A percentile compares a stretch with the other conserved stretches of the same genome.
Conservation (phyloP, 345 rosid species). For the Mallotus nudiflorus region DNA sequence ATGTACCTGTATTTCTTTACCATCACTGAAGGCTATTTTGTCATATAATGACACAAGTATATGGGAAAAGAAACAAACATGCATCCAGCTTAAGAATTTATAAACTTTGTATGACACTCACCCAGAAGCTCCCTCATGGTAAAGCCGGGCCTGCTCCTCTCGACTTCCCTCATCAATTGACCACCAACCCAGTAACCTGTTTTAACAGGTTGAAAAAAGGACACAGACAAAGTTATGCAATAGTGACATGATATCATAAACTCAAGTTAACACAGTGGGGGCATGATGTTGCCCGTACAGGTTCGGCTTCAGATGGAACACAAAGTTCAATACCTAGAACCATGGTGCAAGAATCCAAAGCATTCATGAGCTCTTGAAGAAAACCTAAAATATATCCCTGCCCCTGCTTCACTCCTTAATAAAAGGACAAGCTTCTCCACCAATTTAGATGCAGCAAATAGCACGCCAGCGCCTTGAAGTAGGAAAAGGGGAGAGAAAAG, state of each 20-base stretch:
- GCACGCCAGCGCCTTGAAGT: constrained; percentile 81
- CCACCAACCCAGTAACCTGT: constrained; percentile 98
- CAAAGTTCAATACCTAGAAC: constrained; percentile 67
- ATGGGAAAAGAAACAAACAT: not conserved
- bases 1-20: not conserved
- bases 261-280: not conserved
- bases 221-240: constrained; percentile 6
- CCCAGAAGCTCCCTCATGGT: constrained; percentile 72
- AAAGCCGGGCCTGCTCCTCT: constrained; percentile 90
- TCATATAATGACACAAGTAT: not conserved
- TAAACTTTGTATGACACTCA: constrained; percentile 27
- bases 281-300: constrained; percentile 2
- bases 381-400: constrained; percentile 72
- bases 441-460: constrained; percentile 73
- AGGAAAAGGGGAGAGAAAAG: constrained; percentile 87
- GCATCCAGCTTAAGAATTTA: not conserved
- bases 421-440: constrained; percentile 74
- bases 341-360: constrained; percentile 90
- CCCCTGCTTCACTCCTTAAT: constrained; percentile 63
- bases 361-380: constrained; percentile 75
- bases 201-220: constrained; percentile 21
- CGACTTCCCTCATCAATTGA: constrained; percentile 94
- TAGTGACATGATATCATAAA: constrained; percentile 9
- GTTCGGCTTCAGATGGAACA: constrained; percentile 4
- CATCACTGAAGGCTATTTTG: not conserved